Percentiles rank a stretch among this genome's conserved stretches.
Conservation (phyloP, 164 flowering plant genomes). For the Vitis rupestris region DNA sequence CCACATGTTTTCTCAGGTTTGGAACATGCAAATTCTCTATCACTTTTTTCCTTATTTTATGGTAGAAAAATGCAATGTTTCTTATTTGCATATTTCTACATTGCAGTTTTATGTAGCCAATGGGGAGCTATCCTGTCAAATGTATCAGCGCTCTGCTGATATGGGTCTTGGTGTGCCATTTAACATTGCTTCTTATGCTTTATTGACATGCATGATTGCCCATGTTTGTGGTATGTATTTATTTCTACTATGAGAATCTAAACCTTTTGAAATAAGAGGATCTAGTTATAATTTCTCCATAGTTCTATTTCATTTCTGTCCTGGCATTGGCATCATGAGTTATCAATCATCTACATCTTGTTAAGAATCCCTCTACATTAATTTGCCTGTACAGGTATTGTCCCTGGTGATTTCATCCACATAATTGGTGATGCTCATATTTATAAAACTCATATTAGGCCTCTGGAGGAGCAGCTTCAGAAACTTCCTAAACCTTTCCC, state of each 20-base stretch:
- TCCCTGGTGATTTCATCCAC: slow-evolving; percentile 88
- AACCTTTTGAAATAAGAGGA: no score
- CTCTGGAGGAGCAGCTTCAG: slow-evolving; percentile 85
- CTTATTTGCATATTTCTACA: not conserved
- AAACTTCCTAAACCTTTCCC: slow-evolving; percentile 90
- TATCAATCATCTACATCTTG: no score
- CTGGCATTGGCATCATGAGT: no score
- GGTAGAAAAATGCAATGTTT: not conserved
- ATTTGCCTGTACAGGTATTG: slow-evolving; percentile 50
- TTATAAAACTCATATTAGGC: slow-evolving; percentile 68
- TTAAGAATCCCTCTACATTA: no score
- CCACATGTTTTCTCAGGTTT: slow-evolving; percentile 95
- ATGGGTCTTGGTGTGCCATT: slow-evolving; percentile 98
- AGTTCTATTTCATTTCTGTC: no score
- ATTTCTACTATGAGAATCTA: no score
- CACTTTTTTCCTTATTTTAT: not conserved
- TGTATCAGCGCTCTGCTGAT: slow-evolving; percentile 96
- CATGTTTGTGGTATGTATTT: slow-evolving; percentile 85
- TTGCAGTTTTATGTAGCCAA: slow-evolving; percentile 86
- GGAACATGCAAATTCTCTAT: not conserved
- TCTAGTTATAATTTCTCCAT: no score
- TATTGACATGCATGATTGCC: slow-evolving; percentile 88
- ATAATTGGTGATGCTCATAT: slow-evolving; percentile 93
- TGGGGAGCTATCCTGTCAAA: slow-evolving; percentile 93
- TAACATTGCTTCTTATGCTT: slow-evolving; percentile 92